Base-by-base conservation (phyloP, 2,329 filamentous ascomycete genomes). In the Alternaria sp. region DNA sequence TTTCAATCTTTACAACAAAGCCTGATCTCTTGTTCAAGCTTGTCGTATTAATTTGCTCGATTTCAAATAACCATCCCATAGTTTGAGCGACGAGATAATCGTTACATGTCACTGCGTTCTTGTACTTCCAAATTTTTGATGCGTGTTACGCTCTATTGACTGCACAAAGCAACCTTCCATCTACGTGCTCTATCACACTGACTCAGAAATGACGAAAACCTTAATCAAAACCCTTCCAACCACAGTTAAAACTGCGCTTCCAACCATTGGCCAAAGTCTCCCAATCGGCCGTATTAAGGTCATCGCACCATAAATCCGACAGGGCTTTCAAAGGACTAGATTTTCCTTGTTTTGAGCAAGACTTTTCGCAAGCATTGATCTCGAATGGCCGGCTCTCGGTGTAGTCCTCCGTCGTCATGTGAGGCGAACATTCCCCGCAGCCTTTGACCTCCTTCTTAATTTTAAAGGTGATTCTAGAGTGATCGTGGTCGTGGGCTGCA, bases 231-330 rank as follows among this genome's bases (percentile, higher is more conserved):
- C 60, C 62, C 22, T 44, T 56, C 51, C 43, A 57, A 5, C 30
- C 57, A 28, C 63, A 65, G 20, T 50, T 40, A 18, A 60, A 65
- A 14, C 28, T 20, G 4, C 63, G 60, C 25, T 52, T 48, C 49
- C 53, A 65, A 3, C 57, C 63, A 16, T 16, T 44, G 12, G 30
- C 36, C 32, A 55, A 44, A 1, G 12, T 32, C 10, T 49, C 11
- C 60, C 63, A 65, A 20, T 54, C 52, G 6, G 54, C 57, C 2
- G 53, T 43, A 14, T 65, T 65, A 3, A 63, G 51, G 18, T 65
- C 54, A 16, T 63, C 38, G 32, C 60, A 65, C 60, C 60, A 65
- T 11, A 65, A 28, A 27, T 63, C 57, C 11, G 14, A 22, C 3
- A 38, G 14, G 3, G 25, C 32, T 7, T 11, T 3, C 5, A 63